These are phyloP conservation scores for Dianthus caryophyllus DNA, from an alignment of 148 eudicot genomes.

Conservation along the genomic window DNA sequence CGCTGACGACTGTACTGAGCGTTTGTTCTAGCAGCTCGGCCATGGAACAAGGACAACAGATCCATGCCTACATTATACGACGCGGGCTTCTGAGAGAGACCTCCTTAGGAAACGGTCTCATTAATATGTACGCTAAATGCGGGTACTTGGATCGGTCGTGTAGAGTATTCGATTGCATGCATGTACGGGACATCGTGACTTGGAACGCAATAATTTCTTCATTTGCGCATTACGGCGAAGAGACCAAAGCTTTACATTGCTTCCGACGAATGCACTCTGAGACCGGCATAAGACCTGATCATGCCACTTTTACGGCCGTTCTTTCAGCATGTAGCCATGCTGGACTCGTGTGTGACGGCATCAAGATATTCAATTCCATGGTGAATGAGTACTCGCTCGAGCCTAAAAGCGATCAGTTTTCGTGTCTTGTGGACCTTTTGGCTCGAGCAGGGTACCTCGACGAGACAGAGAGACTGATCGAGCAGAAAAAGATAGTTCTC, in stretches of 20 bases:
- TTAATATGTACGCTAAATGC: slow-evolving; percentile 59
- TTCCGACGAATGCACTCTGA: slow-evolving; percentile 49
- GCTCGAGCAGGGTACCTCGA: slow-evolving; percentile 72
- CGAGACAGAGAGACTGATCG: slow-evolving; percentile 51
- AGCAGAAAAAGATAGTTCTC: slow-evolving; percentile 20
- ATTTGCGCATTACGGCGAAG: slow-evolving; percentile 57
- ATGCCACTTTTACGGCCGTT: slow-evolving; percentile 59
- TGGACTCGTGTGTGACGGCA: slow-evolving; percentile 63
- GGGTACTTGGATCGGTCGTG: slow-evolving; percentile 46
- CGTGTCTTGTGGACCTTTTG: slow-evolving; percentile 69
- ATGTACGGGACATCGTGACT: slow-evolving; percentile 41
- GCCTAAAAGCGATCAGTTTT: slow-evolving; percentile 53
- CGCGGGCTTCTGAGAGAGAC: slow-evolving; percentile 32
- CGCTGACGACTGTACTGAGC: slow-evolving; percentile 54
- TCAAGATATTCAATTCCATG: slow-evolving; percentile 54
- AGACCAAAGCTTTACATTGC: slow-evolving; percentile 44
- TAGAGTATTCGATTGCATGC: slow-evolving; percentile 50
- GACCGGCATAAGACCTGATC: slow-evolving; percentile 44
- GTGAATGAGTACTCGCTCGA: slow-evolving; percentile 43
- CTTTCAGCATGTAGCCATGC: slow-evolving; percentile 85
- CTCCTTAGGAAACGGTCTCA: slow-evolving; percentile 54
- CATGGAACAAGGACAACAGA: slow-evolving; percentile 50
- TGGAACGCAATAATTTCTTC: slow-evolving; percentile 82
- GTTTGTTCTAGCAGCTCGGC: slow-evolving; percentile 54
- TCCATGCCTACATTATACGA: slow-evolving; percentile 59